Evolutionary conservation across 768 basidiomycete species (phyloP).

Genomic region (Collybia sordida): DNA sequence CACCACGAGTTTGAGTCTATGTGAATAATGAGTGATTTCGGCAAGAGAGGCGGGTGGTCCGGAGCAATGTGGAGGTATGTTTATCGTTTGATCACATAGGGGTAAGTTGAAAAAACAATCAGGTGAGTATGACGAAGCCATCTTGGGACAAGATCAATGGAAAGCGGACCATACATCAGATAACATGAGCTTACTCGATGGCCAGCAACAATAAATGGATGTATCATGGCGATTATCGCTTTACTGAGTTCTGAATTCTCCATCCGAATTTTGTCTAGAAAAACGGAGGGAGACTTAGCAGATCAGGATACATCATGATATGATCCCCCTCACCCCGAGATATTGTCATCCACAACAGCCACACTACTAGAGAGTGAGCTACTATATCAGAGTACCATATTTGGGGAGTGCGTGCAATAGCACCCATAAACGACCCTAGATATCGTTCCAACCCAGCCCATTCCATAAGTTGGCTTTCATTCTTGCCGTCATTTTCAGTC

Average conservation of each 20-base stretch:
- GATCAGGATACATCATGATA: neutral
- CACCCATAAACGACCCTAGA: slow-evolving; percentile 16
- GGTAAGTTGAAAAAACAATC: slow-evolving; percentile 45
- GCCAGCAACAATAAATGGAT: slow-evolving; percentile 40
- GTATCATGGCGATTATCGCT: slow-evolving; percentile 28
- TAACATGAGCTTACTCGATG: slow-evolving; percentile 30
- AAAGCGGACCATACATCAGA: neutral
- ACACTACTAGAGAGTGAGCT: slow-evolving; percentile 37
- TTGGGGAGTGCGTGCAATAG: slow-evolving; percentile 10
- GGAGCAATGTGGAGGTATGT: slow-evolving; percentile 22
- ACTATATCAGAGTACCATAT: slow-evolving; percentile 30
- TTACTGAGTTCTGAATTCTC: slow-evolving; percentile 27
- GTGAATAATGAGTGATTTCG: slow-evolving; percentile 39
- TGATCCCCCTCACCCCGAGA: slow-evolving; percentile 31
- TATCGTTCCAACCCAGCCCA: slow-evolving; percentile 38
- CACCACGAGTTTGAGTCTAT: slow-evolving; percentile 35
- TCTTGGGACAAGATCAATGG: slow-evolving; percentile 21
- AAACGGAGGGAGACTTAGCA: slow-evolving; percentile 1
- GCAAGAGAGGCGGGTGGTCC: slow-evolving; percentile 29
- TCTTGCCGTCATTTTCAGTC: slow-evolving; percentile 49
- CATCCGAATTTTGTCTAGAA: slow-evolving; percentile 28
- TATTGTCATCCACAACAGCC: slow-evolving; percentile 48
- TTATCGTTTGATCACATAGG: slow-evolving; percentile 23
- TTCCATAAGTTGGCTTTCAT: slow-evolving; percentile 38
- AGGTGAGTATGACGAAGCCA: slow-evolving; percentile 40